These are phyloP conservation scores for Borealophlyctis nickersoniae DNA, from an alignment of 192 early-diverging fungal genomes.

Conservation along the genomic window DNA sequence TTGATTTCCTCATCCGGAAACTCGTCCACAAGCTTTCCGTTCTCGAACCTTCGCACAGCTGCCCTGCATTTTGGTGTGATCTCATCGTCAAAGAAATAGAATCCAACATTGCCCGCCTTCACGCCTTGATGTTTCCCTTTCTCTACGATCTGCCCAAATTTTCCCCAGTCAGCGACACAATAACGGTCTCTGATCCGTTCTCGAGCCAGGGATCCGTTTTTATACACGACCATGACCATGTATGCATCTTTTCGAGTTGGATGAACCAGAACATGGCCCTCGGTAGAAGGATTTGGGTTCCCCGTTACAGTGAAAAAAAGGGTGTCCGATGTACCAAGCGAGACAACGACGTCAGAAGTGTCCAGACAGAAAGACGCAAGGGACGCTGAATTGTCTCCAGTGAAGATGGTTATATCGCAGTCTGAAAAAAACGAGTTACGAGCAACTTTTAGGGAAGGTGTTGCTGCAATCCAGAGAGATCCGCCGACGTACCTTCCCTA, in stretches of 20 bases:
- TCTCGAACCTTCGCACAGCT: constrained; percentile 62
- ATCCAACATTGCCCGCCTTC: constrained; percentile 47
- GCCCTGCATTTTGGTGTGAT: constrained; percentile 66
- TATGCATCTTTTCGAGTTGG: constrained; percentile 57
- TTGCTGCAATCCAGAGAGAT: neutral
- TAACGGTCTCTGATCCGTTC: constrained; percentile 64
- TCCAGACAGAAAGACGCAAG: constrained; percentile 54
- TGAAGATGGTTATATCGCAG: constrained; percentile 64
- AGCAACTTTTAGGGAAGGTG: no score
- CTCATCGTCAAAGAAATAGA: constrained; percentile 72
- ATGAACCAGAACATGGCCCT: constrained; percentile 61
- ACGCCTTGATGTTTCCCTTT: constrained; percentile 8
- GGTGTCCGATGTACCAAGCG: constrained; percentile 81
- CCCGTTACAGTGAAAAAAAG: constrained; percentile 51
- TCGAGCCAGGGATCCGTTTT: constrained; percentile 81
- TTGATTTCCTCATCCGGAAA: constrained; percentile 35
- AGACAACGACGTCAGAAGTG: constrained; percentile 60
- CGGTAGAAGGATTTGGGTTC: constrained; percentile 33
- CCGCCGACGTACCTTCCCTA: constrained; percentile 38
- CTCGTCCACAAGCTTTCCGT: constrained; percentile 3
- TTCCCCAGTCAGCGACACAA: constrained; percentile 52
- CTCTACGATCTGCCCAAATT: constrained; percentile 49
- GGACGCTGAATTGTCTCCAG: constrained; percentile 78
- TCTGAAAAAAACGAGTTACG: constrained; percentile 17
- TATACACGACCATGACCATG: constrained; percentile 79